These are phyloP conservation scores for Fusarium avenaceum DNA, from an alignment of 2,329 filamentous ascomycete genomes.

Conservation along the genomic window DNA sequence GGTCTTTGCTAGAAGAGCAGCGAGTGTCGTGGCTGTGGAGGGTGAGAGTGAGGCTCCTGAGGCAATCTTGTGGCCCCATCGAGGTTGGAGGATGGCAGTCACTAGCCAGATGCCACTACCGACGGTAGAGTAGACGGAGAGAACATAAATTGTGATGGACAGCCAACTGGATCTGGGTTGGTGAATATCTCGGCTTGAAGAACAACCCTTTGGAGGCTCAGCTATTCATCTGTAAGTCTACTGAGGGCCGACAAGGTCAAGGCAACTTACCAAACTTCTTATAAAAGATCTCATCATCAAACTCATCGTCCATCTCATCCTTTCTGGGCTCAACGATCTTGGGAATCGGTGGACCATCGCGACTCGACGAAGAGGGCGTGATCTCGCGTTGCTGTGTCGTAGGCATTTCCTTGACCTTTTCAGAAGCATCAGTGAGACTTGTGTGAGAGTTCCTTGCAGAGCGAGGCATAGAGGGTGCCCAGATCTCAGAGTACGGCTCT, in stretches of 20 bases:
- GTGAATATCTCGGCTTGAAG: constrained; percentile 52
- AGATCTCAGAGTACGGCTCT: constrained; percentile 41
- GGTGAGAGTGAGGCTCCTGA: constrained; percentile 67
- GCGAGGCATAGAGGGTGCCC: constrained; percentile 43
- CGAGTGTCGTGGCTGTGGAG: constrained; percentile 75
- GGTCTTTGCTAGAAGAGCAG: constrained; percentile 78
- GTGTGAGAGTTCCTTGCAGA: constrained; percentile 12
- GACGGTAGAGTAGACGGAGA: constrained; percentile 73
- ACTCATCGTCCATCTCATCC: constrained; percentile 42
- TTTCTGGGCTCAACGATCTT: constrained; percentile 31
- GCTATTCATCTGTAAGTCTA: constrained; percentile 21
- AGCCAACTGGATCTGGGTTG: constrained; percentile 61
- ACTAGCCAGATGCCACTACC: constrained; percentile 76
- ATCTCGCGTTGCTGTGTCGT: constrained; percentile 11
- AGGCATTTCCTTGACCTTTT: constrained; percentile 18
- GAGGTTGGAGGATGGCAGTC: constrained; percentile 71
- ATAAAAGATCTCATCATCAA: constrained; percentile 51
- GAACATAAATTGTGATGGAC: constrained; percentile 59
- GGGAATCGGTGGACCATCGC: constrained; percentile 23
- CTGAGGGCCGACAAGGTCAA: neutral
- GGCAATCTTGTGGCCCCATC: constrained; percentile 71
- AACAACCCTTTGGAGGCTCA: constrained; percentile 53
- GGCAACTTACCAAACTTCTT: constrained; percentile 51
- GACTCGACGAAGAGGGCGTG: constrained; percentile 6
- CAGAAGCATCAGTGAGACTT: neutral